Conservation (phyloP, 169 alveolate species). For the Fabrea salina region DNA sequence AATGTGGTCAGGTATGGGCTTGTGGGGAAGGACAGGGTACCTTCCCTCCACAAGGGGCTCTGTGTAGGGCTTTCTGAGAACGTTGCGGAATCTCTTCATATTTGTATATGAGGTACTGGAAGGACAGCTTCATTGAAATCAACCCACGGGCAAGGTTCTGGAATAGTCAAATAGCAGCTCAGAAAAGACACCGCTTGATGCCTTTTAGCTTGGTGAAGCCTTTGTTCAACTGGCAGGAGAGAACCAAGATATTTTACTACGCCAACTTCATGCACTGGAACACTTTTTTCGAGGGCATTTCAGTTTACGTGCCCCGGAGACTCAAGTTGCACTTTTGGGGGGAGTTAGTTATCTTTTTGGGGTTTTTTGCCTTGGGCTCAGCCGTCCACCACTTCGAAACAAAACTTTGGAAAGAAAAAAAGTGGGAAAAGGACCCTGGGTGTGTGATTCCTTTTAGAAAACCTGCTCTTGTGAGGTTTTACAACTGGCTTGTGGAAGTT, state of each 20-base stretch:
- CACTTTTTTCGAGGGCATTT: not conserved
- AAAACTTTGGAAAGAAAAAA: constrained; percentile 6
- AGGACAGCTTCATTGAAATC: not conserved
- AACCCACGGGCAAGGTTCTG: not conserved
- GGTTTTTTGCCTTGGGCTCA: not conserved
- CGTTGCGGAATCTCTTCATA: no score
- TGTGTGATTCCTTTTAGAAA: not conserved
- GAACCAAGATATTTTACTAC: not conserved
- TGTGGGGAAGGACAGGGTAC: constrained; percentile 20
- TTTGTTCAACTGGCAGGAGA: no score
- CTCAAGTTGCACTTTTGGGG: not conserved
- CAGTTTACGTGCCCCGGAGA: not conserved
- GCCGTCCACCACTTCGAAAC: not conserved
- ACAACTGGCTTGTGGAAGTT: not conserved
- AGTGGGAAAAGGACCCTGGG: constrained; percentile 27
- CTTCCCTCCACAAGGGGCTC: not conserved
- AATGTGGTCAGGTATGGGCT: not conserved
- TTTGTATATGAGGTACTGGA: not conserved
- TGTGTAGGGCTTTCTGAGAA: not conserved
- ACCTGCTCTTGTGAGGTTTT: not conserved
- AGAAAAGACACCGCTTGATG: not conserved
- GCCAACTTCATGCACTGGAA: not conserved
- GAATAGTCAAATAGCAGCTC: not conserved
- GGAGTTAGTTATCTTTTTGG: not conserved
- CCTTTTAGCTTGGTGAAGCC: no score